phyloP scores from a whole-genome alignment of 176 grass and related monocot genomes.

The Aegilops longissima region DNA sequence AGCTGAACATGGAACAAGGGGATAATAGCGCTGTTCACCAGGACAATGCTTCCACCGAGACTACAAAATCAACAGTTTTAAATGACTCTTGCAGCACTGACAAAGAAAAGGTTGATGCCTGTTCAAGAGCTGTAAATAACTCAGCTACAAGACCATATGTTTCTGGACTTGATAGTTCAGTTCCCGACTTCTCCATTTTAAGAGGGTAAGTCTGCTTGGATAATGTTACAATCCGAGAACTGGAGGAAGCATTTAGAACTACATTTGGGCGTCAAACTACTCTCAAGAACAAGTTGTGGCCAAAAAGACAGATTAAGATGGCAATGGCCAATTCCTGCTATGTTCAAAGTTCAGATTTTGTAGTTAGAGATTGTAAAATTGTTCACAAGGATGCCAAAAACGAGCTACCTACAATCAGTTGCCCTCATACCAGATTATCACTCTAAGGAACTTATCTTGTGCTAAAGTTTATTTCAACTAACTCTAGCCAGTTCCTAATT shows the following conservation, averaged over 20 bases:
- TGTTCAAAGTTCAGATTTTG: constrained; percentile 73
- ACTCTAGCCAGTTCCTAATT: no score
- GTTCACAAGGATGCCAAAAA: constrained; percentile 38
- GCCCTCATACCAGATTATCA: neutral
- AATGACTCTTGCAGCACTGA: constrained; percentile 55
- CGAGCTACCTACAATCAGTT: constrained; percentile 6
- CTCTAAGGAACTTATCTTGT: neutral
- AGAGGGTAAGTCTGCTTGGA: constrained; percentile 78
- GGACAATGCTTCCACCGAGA: constrained; percentile 53
- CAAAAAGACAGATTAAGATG: constrained; percentile 60
- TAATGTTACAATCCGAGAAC: constrained; percentile 80
- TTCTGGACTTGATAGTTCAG: constrained; percentile 55
- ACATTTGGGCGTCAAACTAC: constrained; percentile 85
- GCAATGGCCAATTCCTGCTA: constrained; percentile 78
- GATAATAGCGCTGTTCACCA: constrained; percentile 28
- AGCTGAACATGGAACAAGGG: constrained; percentile 25
- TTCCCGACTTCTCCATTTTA: constrained; percentile 90
- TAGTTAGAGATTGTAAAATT: constrained; percentile 72
- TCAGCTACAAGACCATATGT: constrained; percentile 39
- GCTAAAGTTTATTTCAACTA: no score
- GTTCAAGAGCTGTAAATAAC: constrained; percentile 42
- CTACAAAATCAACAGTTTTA: constrained; percentile 51
- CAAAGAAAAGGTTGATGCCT: constrained; percentile 63
- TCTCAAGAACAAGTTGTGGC: constrained; percentile 87
- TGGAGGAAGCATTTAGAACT: constrained; percentile 83